Base-by-base conservation (phyloP, 148 eudicot genomes). In the Cornus controversa region DNA sequence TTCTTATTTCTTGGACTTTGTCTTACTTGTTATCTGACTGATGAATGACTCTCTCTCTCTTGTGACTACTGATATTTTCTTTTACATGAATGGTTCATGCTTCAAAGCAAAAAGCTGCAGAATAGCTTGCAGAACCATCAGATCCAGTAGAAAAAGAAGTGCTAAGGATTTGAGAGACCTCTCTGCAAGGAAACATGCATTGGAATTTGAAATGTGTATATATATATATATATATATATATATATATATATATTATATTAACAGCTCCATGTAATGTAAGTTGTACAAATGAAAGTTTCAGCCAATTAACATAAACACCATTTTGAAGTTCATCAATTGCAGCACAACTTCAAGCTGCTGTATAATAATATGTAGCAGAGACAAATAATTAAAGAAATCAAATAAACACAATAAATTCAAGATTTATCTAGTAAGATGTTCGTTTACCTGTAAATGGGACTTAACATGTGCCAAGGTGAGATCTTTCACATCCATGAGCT, bases 401-500 rank as follows among this genome's bases (percentile, higher is more conserved):
- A 37, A 31, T 10, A 5, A 31, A 18, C 23, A 23, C n/a, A 8
- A 10, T 16, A 50, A 50, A 50, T 50, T 31, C 34, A 31, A 31
- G 2, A 31, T 31, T 31, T 3, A 31, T 31, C 34, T 31, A 31
- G 4, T 31, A 31, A 27, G 6, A n/a, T 6, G 78, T 74, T 62
- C 23, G 5, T 45, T 66, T 86, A 94, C 98, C 98, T 94, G 98
- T 77, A 94, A 93, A 86, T 94, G 98, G 10, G 97, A 92, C 78
- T 94, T 94, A 69, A 94, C 98, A 87, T 94, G 98, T 42, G 98
- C 97, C 80, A 94, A 90, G 60, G 97, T 94, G 69, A 94, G 98
- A 89, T 94, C 98, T 81, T 94, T 94, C 69, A 94, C 97, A 92
- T 92, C 98, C 98, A 94, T 94, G 77, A 94, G 97, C 87, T 94